Evolutionary conservation across 139 green algal species (phyloP), one percentile per base, ranked within the genome.

Genomic region (Chlamydomonas schloesseri): DNA sequence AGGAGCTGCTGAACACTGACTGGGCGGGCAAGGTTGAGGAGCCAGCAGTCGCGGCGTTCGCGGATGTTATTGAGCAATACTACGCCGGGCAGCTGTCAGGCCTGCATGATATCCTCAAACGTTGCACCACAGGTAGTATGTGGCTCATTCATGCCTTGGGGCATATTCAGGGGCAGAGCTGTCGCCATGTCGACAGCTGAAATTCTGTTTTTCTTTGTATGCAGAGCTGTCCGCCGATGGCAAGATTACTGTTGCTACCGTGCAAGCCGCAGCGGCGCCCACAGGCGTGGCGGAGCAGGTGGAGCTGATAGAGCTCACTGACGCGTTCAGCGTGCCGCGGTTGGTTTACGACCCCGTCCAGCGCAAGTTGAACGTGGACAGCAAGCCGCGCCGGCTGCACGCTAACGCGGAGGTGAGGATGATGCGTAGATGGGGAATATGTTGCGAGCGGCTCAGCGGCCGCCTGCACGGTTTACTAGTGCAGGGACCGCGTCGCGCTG

Each of bases 311-410:
- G 83, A 92, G 70, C 76, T 96, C 0, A 88, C 95, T 31, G 85
- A 90, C 36, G 92, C 94, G 5, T 96, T 95, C 79, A 60, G 91
- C 0, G 62, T 93, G 68, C 94, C 95, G 18, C 89, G 87, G 23
- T 72, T 96, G 8, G 80, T 83, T 23, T 97, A 94, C 76, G 93
- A 97, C 81, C 82, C 91, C 8, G 86, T 96, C n/a, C 78, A 90
- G 55, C 91, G 93, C 42, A 90, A 84, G 62, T 83, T 96, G 71
- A 89, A 91, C 47, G 78, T 86, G 20, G 89, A 92, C 71, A 88
- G 82, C 36, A 53, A 91, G 79, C 82, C 91, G 11, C 33, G 58
- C 6, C 15, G 10, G 3, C 77, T 94, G 4, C 87, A 90, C 46
- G 87, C 87, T 29, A 69, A 73, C 26, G 79, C 81, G 9, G 65